Percentiles rank a stretch among this genome's conserved stretches.
These are phyloP conservation scores for Pyrenochaeta sp. DNA, from an alignment of 2,329 filamentous ascomycete genomes.

Conservation along the genomic window DNA sequence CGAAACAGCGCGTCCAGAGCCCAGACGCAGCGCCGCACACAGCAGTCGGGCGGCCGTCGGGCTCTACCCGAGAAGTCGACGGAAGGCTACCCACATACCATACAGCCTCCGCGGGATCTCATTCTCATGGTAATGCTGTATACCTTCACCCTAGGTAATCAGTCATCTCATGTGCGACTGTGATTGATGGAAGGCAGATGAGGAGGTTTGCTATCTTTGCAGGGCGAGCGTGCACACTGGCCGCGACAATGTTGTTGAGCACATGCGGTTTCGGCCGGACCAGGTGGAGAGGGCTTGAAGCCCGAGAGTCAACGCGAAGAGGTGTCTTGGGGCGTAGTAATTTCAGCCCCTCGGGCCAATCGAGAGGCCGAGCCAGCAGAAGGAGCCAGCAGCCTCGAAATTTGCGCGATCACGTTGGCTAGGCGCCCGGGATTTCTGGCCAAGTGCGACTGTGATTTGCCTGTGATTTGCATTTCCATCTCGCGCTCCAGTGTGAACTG, in stretches of 20 bases:
- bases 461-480: conserved; percentile 25
- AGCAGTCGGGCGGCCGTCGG: conserved; percentile 18
- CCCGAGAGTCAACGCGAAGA: neutral
- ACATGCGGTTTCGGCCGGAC: conserved; percentile 1
- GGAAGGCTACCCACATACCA: conserved; percentile 6
- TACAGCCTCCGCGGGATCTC: neutral
- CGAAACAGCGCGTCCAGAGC: conserved; percentile 15
- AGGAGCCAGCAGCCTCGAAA: conserved; percentile 8
- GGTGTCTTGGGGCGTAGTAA: conserved; percentile 24
- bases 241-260: neutral
- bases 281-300: neutral
- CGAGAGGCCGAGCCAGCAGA: conserved; percentile 6
- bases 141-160: too few relatives aligned
- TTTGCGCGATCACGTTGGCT: conserved; percentile 40
- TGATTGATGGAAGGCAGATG: neutral
- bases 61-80: conserved; percentile 6
- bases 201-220: neutral
- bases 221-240: neutral
- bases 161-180: neutral
- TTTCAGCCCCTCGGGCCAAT: conserved; percentile 31
- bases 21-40: neutral
- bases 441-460: conserved; percentile 43
- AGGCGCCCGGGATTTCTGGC: conserved; percentile 33
- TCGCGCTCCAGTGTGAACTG: conserved; percentile 9
- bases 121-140: too few relatives aligned